Evolutionary conservation across 1,139 yeast species (phyloP), one percentile per base, ranked within the genome.

Genomic region (Saccharomycopsis hybrid): DNA sequence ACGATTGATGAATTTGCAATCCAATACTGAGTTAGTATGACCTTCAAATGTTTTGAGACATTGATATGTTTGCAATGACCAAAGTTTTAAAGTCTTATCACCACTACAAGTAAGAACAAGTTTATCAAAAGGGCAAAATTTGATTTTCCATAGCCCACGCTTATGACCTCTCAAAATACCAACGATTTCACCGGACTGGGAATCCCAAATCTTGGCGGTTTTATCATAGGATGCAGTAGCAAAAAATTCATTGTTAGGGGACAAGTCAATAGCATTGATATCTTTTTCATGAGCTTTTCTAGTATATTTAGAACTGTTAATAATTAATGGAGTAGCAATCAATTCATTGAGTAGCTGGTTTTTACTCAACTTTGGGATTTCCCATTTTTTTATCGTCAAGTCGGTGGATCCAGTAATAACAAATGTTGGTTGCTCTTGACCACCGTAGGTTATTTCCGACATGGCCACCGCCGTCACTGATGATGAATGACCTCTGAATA

Each of bases 201-300:
- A 62, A 60, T 85, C 82, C 97, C 97, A 94, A 3, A 92, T 70
- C 64, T 94, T 92, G 55, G 85, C 94, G 2, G 90, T 76, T 60
- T 90, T 86, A 64, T 92, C 99, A 65, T 86, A 95, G n/a, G 96
- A 86, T 1, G 96, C 97, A 3, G 97, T 85, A 1, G 96, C 97
- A 61, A 92, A 81, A 55, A 74, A 72, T 57, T 83, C 85, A 65
- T 92, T 95, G 61, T 90, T 89, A 9, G 97, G 96, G 4, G 97
- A 76, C 2, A 92, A 73, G 57, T 88, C 96, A 48, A 94, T 69
- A 2, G 94, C 78, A 62, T 92, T 94, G 54, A 92, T 90, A 65
- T 92, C 97, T 65, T 92, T 92, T 51, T 92, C 98, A 65, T 92
- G 99, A 0, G 97, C 98, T 61, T 92, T 80, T 70, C 97, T 78